These are phyloP conservation scores for Paramecium sexaurelia DNA, from an alignment of 73 alveolate species.

Conservation along the genomic window DNA sequence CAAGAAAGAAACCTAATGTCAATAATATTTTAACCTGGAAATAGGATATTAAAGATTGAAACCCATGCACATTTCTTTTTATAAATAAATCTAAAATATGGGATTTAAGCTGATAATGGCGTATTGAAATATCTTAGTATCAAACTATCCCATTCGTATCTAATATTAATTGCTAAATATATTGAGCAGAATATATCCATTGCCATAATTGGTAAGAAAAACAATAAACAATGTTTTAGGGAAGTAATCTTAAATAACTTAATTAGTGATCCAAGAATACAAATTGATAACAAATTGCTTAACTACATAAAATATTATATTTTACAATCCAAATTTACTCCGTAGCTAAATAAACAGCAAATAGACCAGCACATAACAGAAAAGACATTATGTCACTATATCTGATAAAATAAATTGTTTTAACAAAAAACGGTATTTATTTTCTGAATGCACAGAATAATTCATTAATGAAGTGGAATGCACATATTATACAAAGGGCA, in stretches of 20 bases:
- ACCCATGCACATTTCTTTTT: conserved; percentile 44
- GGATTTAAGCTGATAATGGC: conserved; percentile 6
- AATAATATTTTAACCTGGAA: not conserved
- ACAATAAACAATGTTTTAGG: not conserved
- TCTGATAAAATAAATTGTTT: not conserved
- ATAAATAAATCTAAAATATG: not conserved
- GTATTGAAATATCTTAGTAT: not conserved
- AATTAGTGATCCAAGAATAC: not conserved
- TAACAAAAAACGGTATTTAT: not conserved
- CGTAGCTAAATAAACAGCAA: not conserved
- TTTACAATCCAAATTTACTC: not conserved
- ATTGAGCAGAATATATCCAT: conserved; percentile 33
- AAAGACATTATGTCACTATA: not conserved
- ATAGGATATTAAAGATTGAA: not conserved
- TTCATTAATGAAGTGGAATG: not conserved
- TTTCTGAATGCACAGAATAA: not conserved
- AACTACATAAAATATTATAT: not conserved
- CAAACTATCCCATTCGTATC: conserved; percentile 41
- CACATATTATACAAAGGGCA: not conserved
- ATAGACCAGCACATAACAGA: not conserved
- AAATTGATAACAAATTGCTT: not conserved
- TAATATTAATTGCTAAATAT: not conserved
- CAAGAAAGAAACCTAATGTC: not conserved
- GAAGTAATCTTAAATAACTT: not conserved
- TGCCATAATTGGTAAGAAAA: not conserved